These are phyloP conservation scores for Sporothrix dimorphospora DNA, from an alignment of 2,329 filamentous ascomycete genomes.

Conservation along the genomic window DNA sequence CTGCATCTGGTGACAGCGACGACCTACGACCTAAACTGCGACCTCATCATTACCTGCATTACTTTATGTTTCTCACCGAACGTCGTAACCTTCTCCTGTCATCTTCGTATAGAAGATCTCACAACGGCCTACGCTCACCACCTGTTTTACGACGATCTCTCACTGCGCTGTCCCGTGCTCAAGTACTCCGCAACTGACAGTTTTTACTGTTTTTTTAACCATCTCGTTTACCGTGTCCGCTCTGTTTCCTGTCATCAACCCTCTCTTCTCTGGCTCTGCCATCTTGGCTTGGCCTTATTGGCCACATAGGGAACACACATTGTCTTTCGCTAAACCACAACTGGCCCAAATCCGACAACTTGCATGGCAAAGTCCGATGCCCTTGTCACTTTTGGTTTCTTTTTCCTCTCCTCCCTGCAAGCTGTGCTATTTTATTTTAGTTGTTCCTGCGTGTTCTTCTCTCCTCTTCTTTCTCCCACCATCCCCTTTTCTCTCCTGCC, in stretches of 20 bases:
- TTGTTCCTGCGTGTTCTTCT: neutral
- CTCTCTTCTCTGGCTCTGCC: neutral
- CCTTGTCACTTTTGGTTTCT: slow-evolving; percentile 18
- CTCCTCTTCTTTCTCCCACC: neutral
- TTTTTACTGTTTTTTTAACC: no score
- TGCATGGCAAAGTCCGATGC: slow-evolving; percentile 23
- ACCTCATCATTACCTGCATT: neutral
- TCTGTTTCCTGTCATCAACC: neutral
- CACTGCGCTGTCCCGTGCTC: neutral
- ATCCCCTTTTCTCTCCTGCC: neutral
- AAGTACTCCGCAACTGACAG: neutral
- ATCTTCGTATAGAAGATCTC: neutral
- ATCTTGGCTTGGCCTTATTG: neutral
- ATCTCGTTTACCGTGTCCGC: no score
- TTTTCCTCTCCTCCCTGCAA: neutral
- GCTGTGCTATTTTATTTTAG: neutral
- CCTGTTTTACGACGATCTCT: neutral
- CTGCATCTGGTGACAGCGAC: no score
- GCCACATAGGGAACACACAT: neutral
- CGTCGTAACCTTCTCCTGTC: neutral
- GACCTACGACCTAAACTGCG: neutral
- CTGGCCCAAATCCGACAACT: slow-evolving; percentile 25
- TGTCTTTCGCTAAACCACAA: slow-evolving; percentile 20
- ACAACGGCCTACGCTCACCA: slow-evolving; percentile 1
- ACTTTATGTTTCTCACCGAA: no score